Conservation (phyloP, 352 stramenopile species). For the Pythium brachiatum region DNA sequence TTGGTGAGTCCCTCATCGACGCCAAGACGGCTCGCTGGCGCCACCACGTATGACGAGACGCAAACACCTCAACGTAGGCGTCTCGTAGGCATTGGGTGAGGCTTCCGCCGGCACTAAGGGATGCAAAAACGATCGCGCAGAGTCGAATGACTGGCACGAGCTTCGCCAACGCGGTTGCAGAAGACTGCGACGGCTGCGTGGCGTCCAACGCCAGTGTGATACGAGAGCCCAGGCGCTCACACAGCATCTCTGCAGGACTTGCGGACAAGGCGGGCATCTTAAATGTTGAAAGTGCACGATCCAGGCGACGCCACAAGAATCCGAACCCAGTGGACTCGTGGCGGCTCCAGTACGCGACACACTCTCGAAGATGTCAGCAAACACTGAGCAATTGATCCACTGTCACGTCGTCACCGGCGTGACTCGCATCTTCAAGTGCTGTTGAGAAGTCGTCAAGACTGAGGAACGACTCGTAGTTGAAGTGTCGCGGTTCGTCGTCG, state of each 20-base stretch:
- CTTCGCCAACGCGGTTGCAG: constrained; percentile 5
- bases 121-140: constrained; percentile 5
- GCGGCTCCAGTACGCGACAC: constrained; percentile 2
- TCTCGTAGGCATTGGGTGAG: constrained; percentile 1
- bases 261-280: not conserved
- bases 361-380: not conserved
- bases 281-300: constrained; percentile 1
- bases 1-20: not conserved
- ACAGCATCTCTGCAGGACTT: not conserved
- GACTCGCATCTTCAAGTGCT: not conserved
- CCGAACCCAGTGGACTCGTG: not conserved
- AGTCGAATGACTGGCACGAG: constrained; percentile 7
- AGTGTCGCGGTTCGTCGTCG: not conserved
- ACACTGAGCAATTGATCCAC: not conserved
- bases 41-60: constrained; percentile 6
- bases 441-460: not conserved
- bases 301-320: constrained; percentile 5
- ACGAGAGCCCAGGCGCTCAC: constrained; percentile 3
- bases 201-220: constrained; percentile 1
- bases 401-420: constrained; percentile 7
- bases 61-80: constrained; percentile 11
- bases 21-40: constrained; percentile 7
- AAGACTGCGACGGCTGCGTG: constrained; percentile 1
- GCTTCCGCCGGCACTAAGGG: not conserved
- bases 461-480: not conserved